These are phyloP conservation scores for Thermoascus crustaceus DNA, from an alignment of 2,329 filamentous ascomycete species.

Conservation along the genomic window DNA sequence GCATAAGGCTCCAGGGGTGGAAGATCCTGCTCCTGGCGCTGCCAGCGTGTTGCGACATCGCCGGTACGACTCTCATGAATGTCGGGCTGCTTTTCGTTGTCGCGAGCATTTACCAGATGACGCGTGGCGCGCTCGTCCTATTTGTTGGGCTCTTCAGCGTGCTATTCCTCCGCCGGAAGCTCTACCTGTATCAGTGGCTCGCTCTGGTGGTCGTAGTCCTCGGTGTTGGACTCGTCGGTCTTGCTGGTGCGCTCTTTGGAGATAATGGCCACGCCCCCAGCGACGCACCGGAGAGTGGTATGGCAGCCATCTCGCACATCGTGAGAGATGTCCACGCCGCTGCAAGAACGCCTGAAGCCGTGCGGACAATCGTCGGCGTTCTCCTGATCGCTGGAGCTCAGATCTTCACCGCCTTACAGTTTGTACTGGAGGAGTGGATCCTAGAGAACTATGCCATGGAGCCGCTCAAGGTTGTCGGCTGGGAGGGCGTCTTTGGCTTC, in stretches of 20 bases:
- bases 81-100: constrained; percentile 87
- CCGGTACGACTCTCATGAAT: constrained; percentile 95
- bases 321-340: constrained; percentile 35
- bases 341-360: constrained; percentile 46
- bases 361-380: constrained; percentile 71
- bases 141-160: constrained; percentile 97
- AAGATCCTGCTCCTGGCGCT: constrained; percentile 68
- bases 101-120: constrained; percentile 98
- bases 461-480: constrained; percentile 85
- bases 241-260: constrained; percentile 75
- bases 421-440: constrained; percentile 91
- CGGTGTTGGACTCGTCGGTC: constrained; percentile 81
- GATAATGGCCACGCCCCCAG: constrained; percentile 45
- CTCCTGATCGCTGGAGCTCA: constrained; percentile 87
- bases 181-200: constrained; percentile 87
- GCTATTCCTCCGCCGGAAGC: constrained; percentile 69
- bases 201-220: constrained; percentile 77
- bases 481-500: constrained; percentile 93
- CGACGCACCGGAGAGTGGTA: constrained; percentile 21
- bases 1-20: constrained; percentile 57
- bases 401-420: constrained; percentile 94
- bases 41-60: constrained; percentile 87
- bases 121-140: constrained; percentile 81
- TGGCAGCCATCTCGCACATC: constrained; percentile 28
- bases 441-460: constrained; percentile 71